These are phyloP conservation scores for Flaveria sonorensis DNA, from an alignment of 129 eudicot genomes.

Conservation along the genomic window DNA sequence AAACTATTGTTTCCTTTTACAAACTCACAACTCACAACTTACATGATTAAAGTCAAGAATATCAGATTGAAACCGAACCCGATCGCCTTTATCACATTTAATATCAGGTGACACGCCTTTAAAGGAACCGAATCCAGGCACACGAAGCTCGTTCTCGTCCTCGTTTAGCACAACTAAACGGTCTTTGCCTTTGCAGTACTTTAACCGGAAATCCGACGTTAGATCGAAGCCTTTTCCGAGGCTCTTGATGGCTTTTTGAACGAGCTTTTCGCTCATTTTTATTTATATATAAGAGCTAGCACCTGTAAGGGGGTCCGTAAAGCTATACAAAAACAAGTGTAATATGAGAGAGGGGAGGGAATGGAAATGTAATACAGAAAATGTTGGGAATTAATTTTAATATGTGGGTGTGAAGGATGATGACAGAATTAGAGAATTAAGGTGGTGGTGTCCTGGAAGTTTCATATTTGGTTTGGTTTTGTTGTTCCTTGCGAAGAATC, in stretches of 20 bases:
- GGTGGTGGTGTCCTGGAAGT: conserved; percentile 27
- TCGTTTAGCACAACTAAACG: conserved; percentile 64
- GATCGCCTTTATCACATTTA: conserved; percentile 90
- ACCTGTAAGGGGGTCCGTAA: neutral
- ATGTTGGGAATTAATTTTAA: conserved; percentile 12
- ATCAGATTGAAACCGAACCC: conserved; percentile 78
- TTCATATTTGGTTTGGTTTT: conserved; percentile 25
- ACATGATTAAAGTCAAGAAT: conserved; percentile 85
- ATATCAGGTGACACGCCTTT: conserved; percentile 65
- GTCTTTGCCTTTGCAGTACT: conserved; percentile 75
- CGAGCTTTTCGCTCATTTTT: conserved; percentile 41
- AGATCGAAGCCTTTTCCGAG: conserved; percentile 94
- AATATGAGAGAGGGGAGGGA: neutral
- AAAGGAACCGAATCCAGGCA: conserved; percentile 74
- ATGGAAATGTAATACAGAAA: neutral
- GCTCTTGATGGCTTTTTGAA: conserved; percentile 58
- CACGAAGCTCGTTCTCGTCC: conserved; percentile 38
- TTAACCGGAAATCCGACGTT: conserved; percentile 84
- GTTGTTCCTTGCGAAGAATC: neutral
- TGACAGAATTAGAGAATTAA: conserved; percentile 22
- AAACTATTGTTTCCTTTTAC: neutral
- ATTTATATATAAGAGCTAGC: too few species aligned
- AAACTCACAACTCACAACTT: neutral
- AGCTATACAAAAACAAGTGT: neutral
- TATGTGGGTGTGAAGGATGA: conserved; percentile 15